phyloP scores from a whole-genome alignment of 306 rosid genomes.

The Casuarina cunninghamiana region DNA sequence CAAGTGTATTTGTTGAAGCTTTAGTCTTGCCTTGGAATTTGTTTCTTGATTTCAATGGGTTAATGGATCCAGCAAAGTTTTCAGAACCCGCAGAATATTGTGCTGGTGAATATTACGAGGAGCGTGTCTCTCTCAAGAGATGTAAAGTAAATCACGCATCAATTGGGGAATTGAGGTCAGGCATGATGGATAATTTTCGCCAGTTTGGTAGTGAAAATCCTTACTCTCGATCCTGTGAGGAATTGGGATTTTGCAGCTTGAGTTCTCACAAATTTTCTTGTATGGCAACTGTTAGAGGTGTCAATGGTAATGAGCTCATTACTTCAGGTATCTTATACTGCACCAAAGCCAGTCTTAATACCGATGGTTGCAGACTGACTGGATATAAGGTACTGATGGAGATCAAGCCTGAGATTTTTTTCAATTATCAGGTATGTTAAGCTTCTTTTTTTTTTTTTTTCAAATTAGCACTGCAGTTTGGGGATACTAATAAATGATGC shows the following conservation, averaged over 20 bases:
- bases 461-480: neutral
- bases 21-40: constrained; percentile 60
- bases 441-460: constrained; percentile 15
- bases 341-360: constrained; percentile 27
- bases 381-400: constrained; percentile 70
- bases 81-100: constrained; percentile 39
- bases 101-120: constrained; percentile 31
- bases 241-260: constrained; percentile 31
- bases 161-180: constrained; percentile 24
- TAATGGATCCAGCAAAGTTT: constrained; percentile 27
- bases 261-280: constrained; percentile 51
- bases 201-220: constrained; percentile 40
- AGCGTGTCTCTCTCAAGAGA: constrained; percentile 50
- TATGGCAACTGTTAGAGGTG: constrained; percentile 46
- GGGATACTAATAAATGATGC: constrained; percentile 13
- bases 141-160: constrained; percentile 42
- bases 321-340: constrained; percentile 48
- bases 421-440: constrained; percentile 61
- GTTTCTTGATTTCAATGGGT: constrained; percentile 42
- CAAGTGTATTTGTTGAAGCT: constrained; percentile 74
- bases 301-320: constrained; percentile 32
- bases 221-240: constrained; percentile 32
- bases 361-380: constrained; percentile 35
- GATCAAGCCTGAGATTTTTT: constrained; percentile 53
- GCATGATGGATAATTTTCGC: constrained; percentile 28